Evolutionary conservation across 805 yeast genomes (phyloP), one percentile per base, ranked within the genome.

Genomic region (Candida pseudofarinosa): DNA sequence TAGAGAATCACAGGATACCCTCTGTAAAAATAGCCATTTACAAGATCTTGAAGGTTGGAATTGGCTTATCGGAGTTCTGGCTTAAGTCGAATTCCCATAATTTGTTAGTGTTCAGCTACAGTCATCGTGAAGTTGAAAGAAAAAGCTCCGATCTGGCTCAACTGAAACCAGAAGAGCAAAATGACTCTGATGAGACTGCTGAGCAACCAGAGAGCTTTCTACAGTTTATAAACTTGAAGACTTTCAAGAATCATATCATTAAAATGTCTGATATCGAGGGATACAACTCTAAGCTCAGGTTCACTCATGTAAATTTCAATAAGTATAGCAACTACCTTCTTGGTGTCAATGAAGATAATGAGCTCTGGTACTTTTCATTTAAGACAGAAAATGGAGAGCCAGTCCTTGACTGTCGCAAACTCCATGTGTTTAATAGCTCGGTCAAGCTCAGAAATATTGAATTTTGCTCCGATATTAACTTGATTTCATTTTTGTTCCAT

Each of bases 61-160:
- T 63, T 17, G 65, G 64, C 0, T 49, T 67, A 10, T 41, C 51
- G 4, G 45, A 57, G 13, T 65, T 51, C 40, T 70, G 74, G 74
- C 47, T 68, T 34, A 64, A 67, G 39, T 55, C 60, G 19, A 65
- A 67, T 45, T 67, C 73, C 31, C 73, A 68, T 45, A 63, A 63
- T 47, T 48, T 71, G 40, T 52, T 68, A 13, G 52, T 68, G 13
- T 59, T 52, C 48, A 68, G 59, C 40, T 50, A 53, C 32, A 47
- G 51, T 30, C 52, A 53, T 43, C 10, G 10, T 23, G 28, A 23
- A 6, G 28, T 23, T 23, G n/a, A n/a, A n/a, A n/a, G 42, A 15
- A 44, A 41, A 15, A 32, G 15, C 23, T 17, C 19, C 31, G 31
- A n/a, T 2, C 43, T 18, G 12, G 12, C 7, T 10, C 28, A 35